A percentile compares a stretch with the other conserved stretches of the same genome.
phyloP scores from a whole-genome alignment of 2,329 filamentous ascomycete genomes.

The Onygena corvina region DNA sequence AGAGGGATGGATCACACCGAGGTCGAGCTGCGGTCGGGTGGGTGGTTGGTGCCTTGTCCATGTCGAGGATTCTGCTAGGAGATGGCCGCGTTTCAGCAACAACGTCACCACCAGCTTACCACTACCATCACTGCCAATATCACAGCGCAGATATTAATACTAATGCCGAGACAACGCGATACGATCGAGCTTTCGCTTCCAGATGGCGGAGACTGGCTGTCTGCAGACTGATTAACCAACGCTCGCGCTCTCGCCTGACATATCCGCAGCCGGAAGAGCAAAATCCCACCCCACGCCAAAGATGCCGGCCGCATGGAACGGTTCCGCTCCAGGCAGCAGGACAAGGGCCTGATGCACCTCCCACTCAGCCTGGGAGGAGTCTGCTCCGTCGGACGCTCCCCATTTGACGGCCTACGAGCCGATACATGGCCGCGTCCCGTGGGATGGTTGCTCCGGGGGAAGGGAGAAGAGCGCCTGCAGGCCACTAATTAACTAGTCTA shows the following conservation, averaged over 20 bases:
- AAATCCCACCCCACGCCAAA: slow-evolving; percentile 5
- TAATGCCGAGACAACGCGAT: neutral
- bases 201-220: neutral
- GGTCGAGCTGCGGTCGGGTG: too few species aligned
- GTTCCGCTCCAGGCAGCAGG: neutral
- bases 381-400: neutral
- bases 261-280: neutral
- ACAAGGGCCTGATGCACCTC: neutral
- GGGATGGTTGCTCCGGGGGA: neutral
- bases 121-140: neutral
- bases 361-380: neutral
- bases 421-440: neutral
- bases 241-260: neutral
- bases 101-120: too few species aligned
- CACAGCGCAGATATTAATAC: neutral
- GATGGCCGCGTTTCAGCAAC: too few species aligned
- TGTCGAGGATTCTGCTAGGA: too few species aligned
- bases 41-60: too few species aligned
- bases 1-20: too few species aligned
- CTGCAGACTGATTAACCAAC: neutral
- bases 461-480: neutral
- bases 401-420: slow-evolving; percentile 1
- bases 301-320: slow-evolving; percentile 1
- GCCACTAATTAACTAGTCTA: too few species aligned
- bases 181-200: slow-evolving; percentile 4